These are phyloP conservation scores for Ramaria sp. DNA, from an alignment of 768 basidiomycete species.

Conservation along the genomic window DNA sequence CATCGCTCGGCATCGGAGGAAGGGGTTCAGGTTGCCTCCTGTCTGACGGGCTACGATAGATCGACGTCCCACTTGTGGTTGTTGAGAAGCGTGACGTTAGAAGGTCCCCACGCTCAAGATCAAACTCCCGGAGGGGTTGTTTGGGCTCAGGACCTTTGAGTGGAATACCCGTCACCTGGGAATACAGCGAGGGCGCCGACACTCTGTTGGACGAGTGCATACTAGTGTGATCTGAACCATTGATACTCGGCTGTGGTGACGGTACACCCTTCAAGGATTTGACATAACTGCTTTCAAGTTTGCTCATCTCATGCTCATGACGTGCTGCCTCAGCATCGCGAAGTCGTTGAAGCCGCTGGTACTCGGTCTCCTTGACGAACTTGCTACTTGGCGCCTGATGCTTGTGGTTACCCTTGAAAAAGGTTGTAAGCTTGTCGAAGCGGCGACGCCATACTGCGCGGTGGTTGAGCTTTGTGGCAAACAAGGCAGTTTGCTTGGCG, in stretches of 20 bases:
- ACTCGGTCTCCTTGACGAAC: constrained; percentile 23
- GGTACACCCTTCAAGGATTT: constrained; percentile 32
- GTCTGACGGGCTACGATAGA: constrained; percentile 21
- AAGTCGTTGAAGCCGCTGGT: constrained; percentile 39
- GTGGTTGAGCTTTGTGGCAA: constrained; percentile 45
- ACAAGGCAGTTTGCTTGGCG: constrained; percentile 53
- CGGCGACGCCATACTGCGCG: constrained; percentile 43
- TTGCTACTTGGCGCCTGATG: constrained; percentile 20
- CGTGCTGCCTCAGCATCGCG: constrained; percentile 40
- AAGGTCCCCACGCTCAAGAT: constrained; percentile 17
- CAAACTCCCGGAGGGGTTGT: constrained; percentile 45
- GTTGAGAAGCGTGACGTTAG: constrained; percentile 38
- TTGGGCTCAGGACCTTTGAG: constrained; percentile 57
- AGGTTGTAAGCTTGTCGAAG: constrained; percentile 45
- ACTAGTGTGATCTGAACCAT: constrained; percentile 11
- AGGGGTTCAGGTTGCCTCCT: constrained; percentile 17
- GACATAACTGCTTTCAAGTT: constrained; percentile 34
- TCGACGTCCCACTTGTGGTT: constrained; percentile 31
- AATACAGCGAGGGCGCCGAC: constrained; percentile 51
- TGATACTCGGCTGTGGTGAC: constrained; percentile 25
- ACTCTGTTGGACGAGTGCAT: constrained; percentile 17
- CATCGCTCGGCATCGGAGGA: constrained; percentile 34
- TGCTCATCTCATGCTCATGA: constrained; percentile 28
- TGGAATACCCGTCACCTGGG: constrained; percentile 55
- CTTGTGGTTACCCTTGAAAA: constrained; percentile 40